These are phyloP conservation scores for Magnusiomyces sp. DNA, from an alignment of 1,139 yeast genomes.

Conservation along the genomic window DNA sequence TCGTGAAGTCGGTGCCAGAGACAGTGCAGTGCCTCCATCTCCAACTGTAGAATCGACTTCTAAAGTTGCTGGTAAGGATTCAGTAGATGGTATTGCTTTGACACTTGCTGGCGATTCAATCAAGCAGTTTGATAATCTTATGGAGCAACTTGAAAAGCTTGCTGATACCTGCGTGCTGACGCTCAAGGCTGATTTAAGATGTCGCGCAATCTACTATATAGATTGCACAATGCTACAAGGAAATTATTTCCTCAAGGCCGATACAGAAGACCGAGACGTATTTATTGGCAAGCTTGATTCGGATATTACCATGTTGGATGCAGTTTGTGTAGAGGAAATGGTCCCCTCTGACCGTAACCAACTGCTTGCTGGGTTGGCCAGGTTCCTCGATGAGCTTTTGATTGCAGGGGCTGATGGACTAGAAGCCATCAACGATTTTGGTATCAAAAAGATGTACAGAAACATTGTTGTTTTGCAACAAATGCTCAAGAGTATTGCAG, in stretches of 20 bases:
- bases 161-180: slow-evolving; percentile 45
- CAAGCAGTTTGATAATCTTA: slow-evolving; percentile 41
- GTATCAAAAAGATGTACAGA: slow-evolving; percentile 56
- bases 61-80: slow-evolving; percentile 7
- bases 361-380: slow-evolving; percentile 45
- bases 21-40: too few relatives aligned
- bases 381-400: slow-evolving; percentile 48
- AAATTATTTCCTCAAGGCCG: slow-evolving; percentile 37
- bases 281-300: slow-evolving; percentile 49
- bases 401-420: slow-evolving; percentile 54
- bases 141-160: slow-evolving; percentile 40
- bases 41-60: too few relatives aligned
- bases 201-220: slow-evolving; percentile 53
- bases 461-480: slow-evolving; percentile 72
- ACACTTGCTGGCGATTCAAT: slow-evolving; percentile 34
- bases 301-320: slow-evolving; percentile 47
- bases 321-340: slow-evolving; percentile 28
- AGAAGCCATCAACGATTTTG: slow-evolving; percentile 50
- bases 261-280: slow-evolving; percentile 58
- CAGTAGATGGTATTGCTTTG: slow-evolving; percentile 14
- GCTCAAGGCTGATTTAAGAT: slow-evolving; percentile 57
- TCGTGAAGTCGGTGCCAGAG: too few relatives aligned
- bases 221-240: slow-evolving; percentile 38
- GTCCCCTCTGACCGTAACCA: slow-evolving; percentile 27
- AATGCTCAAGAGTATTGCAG: slow-evolving; percentile 55